Conservation (phyloP, 1,284 basidiomycete genomes). For the Cryptococcus depauperatus region DNA sequence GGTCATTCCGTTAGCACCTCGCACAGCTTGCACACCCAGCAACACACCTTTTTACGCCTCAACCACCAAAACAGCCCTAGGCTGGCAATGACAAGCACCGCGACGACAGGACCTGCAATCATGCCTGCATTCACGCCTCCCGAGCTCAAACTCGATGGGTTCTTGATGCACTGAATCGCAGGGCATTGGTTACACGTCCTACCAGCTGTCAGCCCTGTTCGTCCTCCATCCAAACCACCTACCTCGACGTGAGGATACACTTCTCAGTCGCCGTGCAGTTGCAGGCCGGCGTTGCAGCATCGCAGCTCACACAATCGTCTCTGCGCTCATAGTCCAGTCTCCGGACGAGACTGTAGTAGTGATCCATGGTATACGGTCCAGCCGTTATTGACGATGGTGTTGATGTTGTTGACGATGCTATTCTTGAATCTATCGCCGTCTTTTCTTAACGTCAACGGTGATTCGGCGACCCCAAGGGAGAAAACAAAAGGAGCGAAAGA, state of each 20-base stretch:
- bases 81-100: conserved; percentile 39
- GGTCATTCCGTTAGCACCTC: neutral
- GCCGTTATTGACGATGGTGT: too few relatives aligned
- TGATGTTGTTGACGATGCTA: too few relatives aligned
- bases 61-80: conserved; percentile 42
- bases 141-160: conserved; percentile 10
- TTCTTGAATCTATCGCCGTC: too few relatives aligned
- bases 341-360: neutral
- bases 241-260: conserved; percentile 38
- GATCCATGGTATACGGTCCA: neutral
- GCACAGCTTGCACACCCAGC: neutral
- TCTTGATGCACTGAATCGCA: conserved; percentile 33
- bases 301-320: conserved; percentile 30
- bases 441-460: too few relatives aligned
- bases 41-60: conserved; percentile 40
- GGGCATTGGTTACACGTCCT: conserved; percentile 42
- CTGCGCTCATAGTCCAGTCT: conserved; percentile 1
- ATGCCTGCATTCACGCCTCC: conserved; percentile 38
- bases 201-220: neutral
- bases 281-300: conserved; percentile 29
- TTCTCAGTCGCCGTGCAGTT: conserved; percentile 33
- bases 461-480: too few relatives aligned
- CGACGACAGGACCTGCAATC: conserved; percentile 44
- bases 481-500: too few relatives aligned
- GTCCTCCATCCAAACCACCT: conserved; percentile 6